These are phyloP conservation scores for Amphirosellinia nigrospora DNA, from an alignment of 495 filamentous ascomycete species.

Conservation along the genomic window DNA sequence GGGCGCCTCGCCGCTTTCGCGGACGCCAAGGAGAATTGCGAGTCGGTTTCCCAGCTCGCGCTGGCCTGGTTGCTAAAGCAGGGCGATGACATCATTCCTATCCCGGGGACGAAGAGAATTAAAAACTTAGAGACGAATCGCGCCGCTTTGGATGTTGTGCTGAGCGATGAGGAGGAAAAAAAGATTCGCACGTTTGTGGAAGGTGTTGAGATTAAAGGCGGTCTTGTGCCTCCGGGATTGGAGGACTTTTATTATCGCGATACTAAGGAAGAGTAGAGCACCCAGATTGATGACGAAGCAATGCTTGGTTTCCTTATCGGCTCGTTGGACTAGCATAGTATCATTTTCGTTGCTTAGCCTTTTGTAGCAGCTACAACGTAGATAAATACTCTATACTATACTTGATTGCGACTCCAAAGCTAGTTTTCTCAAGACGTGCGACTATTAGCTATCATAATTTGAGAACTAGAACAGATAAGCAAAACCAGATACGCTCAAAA, in stretches of 20 bases:
- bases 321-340: not conserved
- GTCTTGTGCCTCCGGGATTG: conserved; percentile 18
- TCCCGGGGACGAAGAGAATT: conserved; percentile 61
- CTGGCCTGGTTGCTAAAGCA: conserved; percentile 61
- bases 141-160: conserved; percentile 49
- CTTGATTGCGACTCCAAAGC: too few species aligned
- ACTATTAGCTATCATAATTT: too few species aligned
- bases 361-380: too few species aligned
- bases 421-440: too few species aligned
- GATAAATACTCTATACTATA: too few species aligned
- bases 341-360: not conserved
- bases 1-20: conserved; percentile 50
- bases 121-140: conserved; percentile 63
- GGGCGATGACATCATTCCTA: conserved; percentile 57
- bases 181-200: conserved; percentile 55
- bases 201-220: conserved; percentile 43
- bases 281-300: not conserved
- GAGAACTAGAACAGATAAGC: too few species aligned
- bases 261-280: conserved; percentile 28
- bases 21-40: conserved; percentile 42
- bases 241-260: conserved; percentile 22
- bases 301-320: not conserved
- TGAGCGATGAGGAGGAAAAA: conserved; percentile 56
- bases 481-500: too few species aligned
- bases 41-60: conserved; percentile 51